Evolutionary conservation across 257 asterid species (phyloP).

Genomic region (Apocynum venetum): DNA sequence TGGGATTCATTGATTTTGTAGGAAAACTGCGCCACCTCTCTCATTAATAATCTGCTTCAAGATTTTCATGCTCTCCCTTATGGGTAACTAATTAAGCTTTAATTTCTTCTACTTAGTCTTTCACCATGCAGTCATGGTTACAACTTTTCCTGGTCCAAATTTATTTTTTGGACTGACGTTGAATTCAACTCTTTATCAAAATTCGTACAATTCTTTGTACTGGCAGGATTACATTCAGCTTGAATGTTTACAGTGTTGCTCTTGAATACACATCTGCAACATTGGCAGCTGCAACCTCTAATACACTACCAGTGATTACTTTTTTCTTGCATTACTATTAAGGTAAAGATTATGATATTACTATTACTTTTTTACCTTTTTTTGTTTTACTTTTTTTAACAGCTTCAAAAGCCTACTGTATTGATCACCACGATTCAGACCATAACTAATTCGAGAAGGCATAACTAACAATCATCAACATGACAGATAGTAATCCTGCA

Average conservation of each 20-base stretch:
- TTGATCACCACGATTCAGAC: too few relatives aligned
- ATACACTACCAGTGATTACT: slow-evolving; percentile 79
- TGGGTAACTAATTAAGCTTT: slow-evolving; percentile 40
- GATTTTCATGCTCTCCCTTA: slow-evolving; percentile 63
- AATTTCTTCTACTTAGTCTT: background rate
- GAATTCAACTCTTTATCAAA: too few relatives aligned
- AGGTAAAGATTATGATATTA: slow-evolving; percentile 34
- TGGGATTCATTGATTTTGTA: slow-evolving; percentile 11
- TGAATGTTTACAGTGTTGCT: slow-evolving; percentile 64
- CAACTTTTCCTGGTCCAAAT: too few relatives aligned
- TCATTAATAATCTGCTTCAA: slow-evolving; percentile 48
- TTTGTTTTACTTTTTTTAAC: background rate
- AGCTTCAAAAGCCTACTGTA: background rate
- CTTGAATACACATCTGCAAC: slow-evolving; percentile 79
- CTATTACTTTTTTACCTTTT: background rate
- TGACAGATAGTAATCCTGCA: too few relatives aligned
- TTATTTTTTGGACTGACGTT: too few relatives aligned
- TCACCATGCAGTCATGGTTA: background rate
- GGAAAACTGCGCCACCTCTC: slow-evolving; percentile 73
- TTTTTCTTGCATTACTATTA: slow-evolving; percentile 68
- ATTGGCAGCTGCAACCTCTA: slow-evolving; percentile 81
- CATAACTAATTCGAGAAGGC: too few relatives aligned
- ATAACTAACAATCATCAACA: too few relatives aligned
- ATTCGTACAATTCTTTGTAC: too few relatives aligned
- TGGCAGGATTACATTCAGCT: slow-evolving; percentile 72